These are phyloP conservation scores for Fusarium liriodendri DNA, from an alignment of 2,329 filamentous ascomycete species.

Conservation along the genomic window DNA sequence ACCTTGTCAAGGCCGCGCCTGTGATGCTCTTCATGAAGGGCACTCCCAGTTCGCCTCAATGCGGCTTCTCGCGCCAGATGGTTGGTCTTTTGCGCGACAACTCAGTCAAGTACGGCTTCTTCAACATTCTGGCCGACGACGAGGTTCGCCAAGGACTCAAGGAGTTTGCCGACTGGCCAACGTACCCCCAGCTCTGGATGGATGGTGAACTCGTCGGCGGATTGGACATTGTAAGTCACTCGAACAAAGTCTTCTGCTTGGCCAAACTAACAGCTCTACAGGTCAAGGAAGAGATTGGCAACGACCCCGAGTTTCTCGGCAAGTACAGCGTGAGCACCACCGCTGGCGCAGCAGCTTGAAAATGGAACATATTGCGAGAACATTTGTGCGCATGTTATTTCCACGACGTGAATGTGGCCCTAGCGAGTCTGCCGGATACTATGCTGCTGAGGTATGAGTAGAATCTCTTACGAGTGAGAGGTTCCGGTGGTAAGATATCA, in stretches of 20 bases:
- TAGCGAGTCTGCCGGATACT: conserved; percentile 2
- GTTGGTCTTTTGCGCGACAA: conserved; percentile 89
- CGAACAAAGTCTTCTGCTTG: background rate
- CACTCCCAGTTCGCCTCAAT: conserved; percentile 87
- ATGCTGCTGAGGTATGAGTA: conserved; percentile 1
- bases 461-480: background rate
- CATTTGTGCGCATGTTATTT: conserved; percentile 11
- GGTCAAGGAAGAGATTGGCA: conserved; percentile 94
- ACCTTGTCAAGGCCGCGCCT: conserved; percentile 92
- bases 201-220: conserved; percentile 92
- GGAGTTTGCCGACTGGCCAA: conserved; percentile 98
- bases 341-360: conserved; percentile 53
- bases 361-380: conserved; percentile 22
- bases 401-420: conserved; percentile 17
- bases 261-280: conserved; percentile 52
- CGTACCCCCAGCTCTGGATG: conserved; percentile 94
- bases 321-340: conserved; percentile 71
- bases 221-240: conserved; percentile 85
- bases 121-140: conserved; percentile 98
- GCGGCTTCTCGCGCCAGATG: conserved; percentile 91
- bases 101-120: conserved; percentile 96
- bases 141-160: conserved; percentile 97
- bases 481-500: conserved; percentile 4
- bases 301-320: conserved; percentile 83
- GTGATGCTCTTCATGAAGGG: conserved; percentile 99